Base-by-base conservation (phyloP, 2,329 filamentous ascomycete species). In the Sporothrix variecibatus region DNA sequence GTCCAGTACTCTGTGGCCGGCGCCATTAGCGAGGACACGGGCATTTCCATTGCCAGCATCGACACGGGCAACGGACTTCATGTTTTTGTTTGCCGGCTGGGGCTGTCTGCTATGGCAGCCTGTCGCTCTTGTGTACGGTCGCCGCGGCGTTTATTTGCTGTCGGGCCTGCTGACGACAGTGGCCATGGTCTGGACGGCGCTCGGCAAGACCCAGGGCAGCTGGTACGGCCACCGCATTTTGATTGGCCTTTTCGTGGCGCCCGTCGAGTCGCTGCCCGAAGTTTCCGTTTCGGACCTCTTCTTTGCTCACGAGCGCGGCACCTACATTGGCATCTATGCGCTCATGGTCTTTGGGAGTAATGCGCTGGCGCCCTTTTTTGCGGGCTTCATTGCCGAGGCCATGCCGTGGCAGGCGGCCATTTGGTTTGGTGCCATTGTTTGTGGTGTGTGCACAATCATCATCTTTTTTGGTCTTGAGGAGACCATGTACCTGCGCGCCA, bases 401-500 rank as follows among this genome's bases (percentile, higher is more conserved):
- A 82, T 83, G 74, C 85, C 85, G 1, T 88, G 86, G 86, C 75
- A 83, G 72, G 88, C 86, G 85, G 82, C 84, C 23, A 81, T 86
- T 80, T 85, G 86, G 77, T 89, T 87, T 82, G 85, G 85, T 46
- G 86, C 88, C 3, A 89, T 91, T 34, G 84, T 90, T 76, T 79
- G 81, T 3, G 87, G 80, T 0, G 80, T 85, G 1, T 82, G 81
- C 15, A 85, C 87, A 51, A 77, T 90, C 26, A 83, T 88, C 76
- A 80, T 87, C 1, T 89, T 89, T 80, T 87, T 90, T 77, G 85
- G 87, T 78, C 85, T 89, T 82, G 89, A 90, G 79, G 88, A 90
- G 79, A 89, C 88, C 5, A 90, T 88, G 78, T 89, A 86, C 78
- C 79, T 82, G 69, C 84, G 85, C 15, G 73, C 78, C 5, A 82